Percentiles rank a stretch among this genome's conserved stretches.
Evolutionary conservation across 2,329 filamentous ascomycete species (phyloP).

Genomic region (Fonsecaea monophora): DNA sequence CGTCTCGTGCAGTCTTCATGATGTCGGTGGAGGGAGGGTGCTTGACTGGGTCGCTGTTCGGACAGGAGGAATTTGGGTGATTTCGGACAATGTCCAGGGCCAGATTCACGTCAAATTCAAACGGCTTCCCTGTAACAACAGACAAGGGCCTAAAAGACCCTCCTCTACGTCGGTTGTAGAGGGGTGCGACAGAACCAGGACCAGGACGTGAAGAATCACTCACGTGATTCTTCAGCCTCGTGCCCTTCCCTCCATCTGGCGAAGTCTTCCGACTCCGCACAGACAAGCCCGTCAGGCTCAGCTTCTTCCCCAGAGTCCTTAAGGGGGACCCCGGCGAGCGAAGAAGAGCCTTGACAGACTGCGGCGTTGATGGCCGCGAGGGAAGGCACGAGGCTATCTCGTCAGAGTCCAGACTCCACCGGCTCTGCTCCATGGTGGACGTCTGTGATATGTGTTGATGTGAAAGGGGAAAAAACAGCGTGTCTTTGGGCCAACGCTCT

Average conservation of each 20-base stretch:
- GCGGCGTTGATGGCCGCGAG: slow-evolving; percentile 26
- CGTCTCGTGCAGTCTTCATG: slow-evolving; percentile 19
- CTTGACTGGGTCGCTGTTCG: slow-evolving; percentile 13
- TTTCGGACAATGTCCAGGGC: slow-evolving; percentile 31
- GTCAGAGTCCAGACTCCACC: slow-evolving; percentile 13
- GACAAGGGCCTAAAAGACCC: slow-evolving; percentile 30
- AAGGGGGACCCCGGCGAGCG: slow-evolving; percentile 21
- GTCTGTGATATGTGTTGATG: slow-evolving; percentile 6
- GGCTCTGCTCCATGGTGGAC: slow-evolving; percentile 20
- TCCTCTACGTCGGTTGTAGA: slow-evolving; percentile 6
- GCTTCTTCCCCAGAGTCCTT: slow-evolving; percentile 27
- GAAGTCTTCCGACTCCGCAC: slow-evolving; percentile 22
- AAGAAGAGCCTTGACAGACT: slow-evolving; percentile 19
- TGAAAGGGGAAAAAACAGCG: slow-evolving; percentile 1
- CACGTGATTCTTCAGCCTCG: slow-evolving; percentile 30
- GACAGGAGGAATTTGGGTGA: slow-evolving; percentile 12
- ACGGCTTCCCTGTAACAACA: slow-evolving; percentile 31
- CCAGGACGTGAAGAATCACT: slow-evolving; percentile 13
- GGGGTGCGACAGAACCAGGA: slow-evolving; percentile 1
- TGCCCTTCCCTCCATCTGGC: slow-evolving; percentile 24
- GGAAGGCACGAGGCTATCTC: slow-evolving; percentile 18
- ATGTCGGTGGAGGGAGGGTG: slow-evolving; percentile 2
- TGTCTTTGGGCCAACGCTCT: not conserved
- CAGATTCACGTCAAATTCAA: slow-evolving; percentile 32
- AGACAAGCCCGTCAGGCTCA: slow-evolving; percentile 28